Evolutionary conservation across 306 rosid species (phyloP).

Genomic region (Mucuna pruriens): DNA sequence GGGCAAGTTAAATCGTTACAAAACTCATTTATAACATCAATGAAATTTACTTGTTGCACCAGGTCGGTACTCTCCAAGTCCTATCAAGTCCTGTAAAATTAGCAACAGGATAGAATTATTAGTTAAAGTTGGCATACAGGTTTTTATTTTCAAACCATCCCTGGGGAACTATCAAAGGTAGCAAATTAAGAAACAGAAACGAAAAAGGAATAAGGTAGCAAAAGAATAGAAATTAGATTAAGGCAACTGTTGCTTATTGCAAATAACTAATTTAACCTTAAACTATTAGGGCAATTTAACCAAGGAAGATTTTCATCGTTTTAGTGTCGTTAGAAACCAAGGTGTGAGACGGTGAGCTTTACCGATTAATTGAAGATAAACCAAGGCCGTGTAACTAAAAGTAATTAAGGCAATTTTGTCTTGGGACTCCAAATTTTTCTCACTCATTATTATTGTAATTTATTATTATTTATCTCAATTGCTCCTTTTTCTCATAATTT

Average conservation of each 20-base stretch:
- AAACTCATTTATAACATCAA: slow-evolving; percentile 31
- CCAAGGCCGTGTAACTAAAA: no score
- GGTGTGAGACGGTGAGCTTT: background rate
- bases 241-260: background rate
- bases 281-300: background rate
- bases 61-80: slow-evolving; percentile 92
- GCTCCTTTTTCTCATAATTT: no score
- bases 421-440: no score
- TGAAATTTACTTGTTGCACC: slow-evolving; percentile 61
- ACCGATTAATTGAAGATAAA: background rate
- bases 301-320: background rate
- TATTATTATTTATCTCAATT: no score
- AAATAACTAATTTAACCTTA: background rate
- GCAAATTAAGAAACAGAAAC: background rate
- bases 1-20: background rate
- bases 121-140: background rate
- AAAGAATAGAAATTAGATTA: background rate
- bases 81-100: slow-evolving; percentile 79
- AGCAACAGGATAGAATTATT: background rate
- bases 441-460: no score
- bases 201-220: background rate
- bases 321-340: background rate
- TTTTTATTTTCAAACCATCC: background rate
- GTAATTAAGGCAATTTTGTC: no score
- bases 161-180: background rate